phyloP scores from a whole-genome alignment of 2,329 filamentous ascomycete genomes.

The Pseudonectria buxi region DNA sequence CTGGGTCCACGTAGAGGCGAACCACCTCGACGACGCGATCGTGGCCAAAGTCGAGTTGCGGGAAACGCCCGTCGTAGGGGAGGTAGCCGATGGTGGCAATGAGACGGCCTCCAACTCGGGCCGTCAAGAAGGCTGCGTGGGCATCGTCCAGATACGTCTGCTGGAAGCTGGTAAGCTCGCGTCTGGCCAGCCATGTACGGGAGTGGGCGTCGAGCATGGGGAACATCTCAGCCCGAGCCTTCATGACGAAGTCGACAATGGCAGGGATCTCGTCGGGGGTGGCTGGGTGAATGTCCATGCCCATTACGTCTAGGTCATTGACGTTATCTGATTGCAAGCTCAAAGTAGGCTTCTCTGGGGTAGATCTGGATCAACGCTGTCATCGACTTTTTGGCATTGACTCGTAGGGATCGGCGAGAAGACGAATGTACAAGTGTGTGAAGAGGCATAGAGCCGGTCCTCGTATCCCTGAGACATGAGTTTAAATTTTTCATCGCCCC shows the following conservation, averaged over 20 bases:
- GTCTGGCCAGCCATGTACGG: constrained; percentile 7
- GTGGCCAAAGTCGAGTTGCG: constrained; percentile 11
- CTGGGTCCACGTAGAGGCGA: constrained; percentile 20
- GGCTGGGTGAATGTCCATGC: constrained; percentile 8
- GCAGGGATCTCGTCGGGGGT: constrained; percentile 13
- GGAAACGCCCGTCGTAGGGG: constrained; percentile 20
- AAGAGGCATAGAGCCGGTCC: too few relatives aligned
- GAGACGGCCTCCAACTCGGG: constrained; percentile 7
- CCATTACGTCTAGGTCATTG: constrained; percentile 2
- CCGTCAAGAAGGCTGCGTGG: constrained; percentile 16
- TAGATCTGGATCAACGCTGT: too few relatives aligned
- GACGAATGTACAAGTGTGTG: too few relatives aligned
- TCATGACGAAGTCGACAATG: constrained; percentile 16
- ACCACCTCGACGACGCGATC: constrained; percentile 20
- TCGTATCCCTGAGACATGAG: too few relatives aligned
- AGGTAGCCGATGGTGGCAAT: constrained; percentile 21
- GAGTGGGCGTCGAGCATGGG: constrained; percentile 17
- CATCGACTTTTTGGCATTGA: too few relatives aligned
- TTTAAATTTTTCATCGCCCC: too few relatives aligned
- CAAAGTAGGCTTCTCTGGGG: too few relatives aligned
- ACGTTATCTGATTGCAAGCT: too few relatives aligned
- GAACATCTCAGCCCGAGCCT: constrained; percentile 22
- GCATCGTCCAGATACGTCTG: constrained; percentile 16
- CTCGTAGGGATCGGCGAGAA: too few relatives aligned
- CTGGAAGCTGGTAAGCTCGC: constrained; percentile 16